Evolutionary conservation across 345 rosid species (phyloP), one percentile per base, ranked within the genome.

Genomic region (Salix caprea): DNA sequence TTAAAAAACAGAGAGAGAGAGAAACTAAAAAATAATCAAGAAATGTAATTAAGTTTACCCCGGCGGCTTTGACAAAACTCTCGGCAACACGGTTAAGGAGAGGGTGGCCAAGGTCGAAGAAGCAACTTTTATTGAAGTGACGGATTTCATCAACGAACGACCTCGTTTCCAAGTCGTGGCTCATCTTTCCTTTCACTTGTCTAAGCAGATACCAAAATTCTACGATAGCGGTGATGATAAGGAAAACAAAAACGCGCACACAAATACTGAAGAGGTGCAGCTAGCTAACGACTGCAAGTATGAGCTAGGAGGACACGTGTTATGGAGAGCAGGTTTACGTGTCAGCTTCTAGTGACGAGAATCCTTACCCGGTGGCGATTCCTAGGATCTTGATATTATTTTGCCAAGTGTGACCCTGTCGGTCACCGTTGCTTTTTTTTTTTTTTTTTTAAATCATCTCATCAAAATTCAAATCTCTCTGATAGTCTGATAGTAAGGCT

Each of bases 91-190:
- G 91, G 82, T 96, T 93, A 58, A 93, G 98, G 73, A 96, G 95
- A 83, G 97, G 99, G 79, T 93, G 99, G 39, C 99, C 97, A 36
- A 96, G 86, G 83, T 94, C 98, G 77, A 96, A 86, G 78, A 84
- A 80, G 46, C 89, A 74, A 52, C 88, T 88, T 73, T 91, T 92
- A 52, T 91, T 90, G 67, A 91, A 92, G 62, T 80, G 73, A 72
- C 77, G 85, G 44, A 90, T 68, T 50, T 92, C 97, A 40, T 87
- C 88, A 36, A 89, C 71, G 69, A 89, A 80, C 2, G 87, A 75
- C 26, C 87, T 80, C 6, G 79, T 72, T 71, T 88, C 90, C 77
- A 85, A 28, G 71, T 70, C 81, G 58, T 78, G 75, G 76, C 67
- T 58, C 84, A 79, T 81, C 60, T 74, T 52, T 46, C 21, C 6